A percentile compares a stretch with the other conserved stretches of the same genome.
Conservation (phyloP, 768 basidiomycete species). For the Tricholoma terreum region DNA sequence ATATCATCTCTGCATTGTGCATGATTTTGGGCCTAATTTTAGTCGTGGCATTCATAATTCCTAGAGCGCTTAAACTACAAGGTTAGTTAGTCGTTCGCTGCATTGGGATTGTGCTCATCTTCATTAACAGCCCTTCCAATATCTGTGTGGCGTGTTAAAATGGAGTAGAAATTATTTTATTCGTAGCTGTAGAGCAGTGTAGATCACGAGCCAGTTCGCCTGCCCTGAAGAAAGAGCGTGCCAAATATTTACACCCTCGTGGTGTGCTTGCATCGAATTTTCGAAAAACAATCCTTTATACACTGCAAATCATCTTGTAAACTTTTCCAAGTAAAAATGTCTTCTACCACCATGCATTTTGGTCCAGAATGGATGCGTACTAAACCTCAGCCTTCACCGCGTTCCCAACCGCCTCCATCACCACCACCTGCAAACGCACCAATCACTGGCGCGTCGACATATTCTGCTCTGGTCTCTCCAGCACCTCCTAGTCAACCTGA, state of each 20-base stretch:
- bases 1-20: constrained; percentile 78
- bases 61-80: constrained; percentile 83
- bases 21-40: constrained; percentile 71
- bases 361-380: constrained; percentile 92
- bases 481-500: constrained; percentile 48
- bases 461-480: constrained; percentile 66
- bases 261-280: constrained; percentile 30
- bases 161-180: constrained; percentile 28
- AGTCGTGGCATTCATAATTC: constrained; percentile 74
- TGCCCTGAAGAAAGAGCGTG: constrained; percentile 36
- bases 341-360: constrained; percentile 79
- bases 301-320: constrained; percentile 18
- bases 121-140: constrained; percentile 54
- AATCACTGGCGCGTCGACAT: constrained; percentile 57
- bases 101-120: constrained; percentile 6
- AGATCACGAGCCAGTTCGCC: constrained; percentile 18
- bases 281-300: constrained; percentile 23
- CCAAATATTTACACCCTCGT: constrained; percentile 33
- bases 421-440: constrained; percentile 48
- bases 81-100: constrained; percentile 43
- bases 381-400: constrained; percentile 58
- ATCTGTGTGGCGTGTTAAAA: constrained; percentile 69
- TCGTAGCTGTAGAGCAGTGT: neutral
- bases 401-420: constrained; percentile 54
- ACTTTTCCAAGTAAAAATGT: constrained; percentile 34